These are phyloP conservation scores for Draba incana DNA, from an alignment of 345 rosid genomes.

Conservation along the genomic window DNA sequence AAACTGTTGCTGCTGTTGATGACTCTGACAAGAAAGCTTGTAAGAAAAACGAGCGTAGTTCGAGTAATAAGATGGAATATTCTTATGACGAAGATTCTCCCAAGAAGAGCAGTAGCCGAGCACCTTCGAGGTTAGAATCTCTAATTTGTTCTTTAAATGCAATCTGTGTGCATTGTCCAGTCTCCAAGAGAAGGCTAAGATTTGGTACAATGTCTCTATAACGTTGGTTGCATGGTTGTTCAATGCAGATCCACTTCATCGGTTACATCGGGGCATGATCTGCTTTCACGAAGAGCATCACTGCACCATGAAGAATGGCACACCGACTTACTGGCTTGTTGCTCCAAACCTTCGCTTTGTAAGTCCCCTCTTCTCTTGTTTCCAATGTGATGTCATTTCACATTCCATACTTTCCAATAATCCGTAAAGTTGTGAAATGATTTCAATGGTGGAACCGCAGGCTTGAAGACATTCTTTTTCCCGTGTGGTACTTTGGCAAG, in stretches of 20 bases:
- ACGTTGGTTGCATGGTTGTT: constrained; percentile 20
- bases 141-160: not conserved
- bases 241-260: constrained; percentile 70
- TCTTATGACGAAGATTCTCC: constrained; percentile 52
- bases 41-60: constrained; percentile 53
- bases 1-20: constrained; percentile 55
- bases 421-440: constrained; percentile 14
- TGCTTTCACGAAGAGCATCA: constrained; percentile 62
- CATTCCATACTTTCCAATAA: constrained; percentile 11
- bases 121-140: constrained; percentile 65
- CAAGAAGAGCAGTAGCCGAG: constrained; percentile 52
- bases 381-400: constrained; percentile 23
- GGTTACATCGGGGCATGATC: constrained; percentile 70
- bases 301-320: constrained; percentile 86
- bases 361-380: constrained; percentile 41
- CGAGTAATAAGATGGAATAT: constrained; percentile 48
- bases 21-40: constrained; percentile 49
- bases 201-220: constrained; percentile 16
- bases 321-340: constrained; percentile 92
- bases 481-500: constrained; percentile 92
- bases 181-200: constrained; percentile 11
- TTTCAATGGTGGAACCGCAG: constrained; percentile 47
- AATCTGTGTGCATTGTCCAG: constrained; percentile 5
- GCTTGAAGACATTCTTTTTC: constrained; percentile 79
- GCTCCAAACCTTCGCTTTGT: constrained; percentile 92